Percentiles rank a stretch among this genome's conserved stretches.
These are phyloP conservation scores for Sarcomyxa edulis DNA, from an alignment of 768 basidiomycete species.

Conservation along the genomic window DNA sequence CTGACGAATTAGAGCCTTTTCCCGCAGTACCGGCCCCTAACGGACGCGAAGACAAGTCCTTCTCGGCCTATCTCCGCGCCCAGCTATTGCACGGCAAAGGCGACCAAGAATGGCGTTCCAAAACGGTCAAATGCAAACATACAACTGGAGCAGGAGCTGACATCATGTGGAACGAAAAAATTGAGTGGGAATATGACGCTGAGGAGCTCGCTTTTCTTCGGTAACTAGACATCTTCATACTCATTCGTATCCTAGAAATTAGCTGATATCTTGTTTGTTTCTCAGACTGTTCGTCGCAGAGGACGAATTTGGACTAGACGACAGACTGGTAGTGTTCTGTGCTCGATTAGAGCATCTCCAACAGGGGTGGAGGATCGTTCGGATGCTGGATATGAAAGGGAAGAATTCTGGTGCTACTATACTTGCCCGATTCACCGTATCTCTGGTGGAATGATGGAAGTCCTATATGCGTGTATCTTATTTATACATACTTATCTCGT, in stretches of 20 bases:
- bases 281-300: conserved; percentile 31
- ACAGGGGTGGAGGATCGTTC: conserved; percentile 42
- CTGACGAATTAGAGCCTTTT: too few relatives aligned
- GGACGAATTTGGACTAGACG: conserved; percentile 38
- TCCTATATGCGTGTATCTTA: too few relatives aligned
- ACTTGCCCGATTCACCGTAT: conserved; percentile 17
- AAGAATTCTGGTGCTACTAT: conserved; percentile 39
- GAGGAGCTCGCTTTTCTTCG: conserved; percentile 52
- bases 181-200: conserved; percentile 44
- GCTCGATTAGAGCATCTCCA: conserved; percentile 42
- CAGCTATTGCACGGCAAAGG: conserved; percentile 36
- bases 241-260: not conserved
- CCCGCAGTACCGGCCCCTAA: conserved; percentile 45
- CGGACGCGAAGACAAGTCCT: conserved; percentile 29
- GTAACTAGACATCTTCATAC: conserved; percentile 21
- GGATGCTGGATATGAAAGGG: conserved; percentile 46
- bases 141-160: conserved; percentile 27
- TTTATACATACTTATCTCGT: too few relatives aligned
- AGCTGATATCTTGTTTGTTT: conserved; percentile 3
- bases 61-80: conserved; percentile 37
- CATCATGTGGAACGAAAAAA: conserved; percentile 34
- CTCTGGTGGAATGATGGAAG: not conserved
- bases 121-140: conserved; percentile 29
- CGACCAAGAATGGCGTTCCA: conserved; percentile 39
- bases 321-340: conserved; percentile 46